phyloP scores from a whole-genome alignment of 345 rosid genomes.

The Pistacia vera region DNA sequence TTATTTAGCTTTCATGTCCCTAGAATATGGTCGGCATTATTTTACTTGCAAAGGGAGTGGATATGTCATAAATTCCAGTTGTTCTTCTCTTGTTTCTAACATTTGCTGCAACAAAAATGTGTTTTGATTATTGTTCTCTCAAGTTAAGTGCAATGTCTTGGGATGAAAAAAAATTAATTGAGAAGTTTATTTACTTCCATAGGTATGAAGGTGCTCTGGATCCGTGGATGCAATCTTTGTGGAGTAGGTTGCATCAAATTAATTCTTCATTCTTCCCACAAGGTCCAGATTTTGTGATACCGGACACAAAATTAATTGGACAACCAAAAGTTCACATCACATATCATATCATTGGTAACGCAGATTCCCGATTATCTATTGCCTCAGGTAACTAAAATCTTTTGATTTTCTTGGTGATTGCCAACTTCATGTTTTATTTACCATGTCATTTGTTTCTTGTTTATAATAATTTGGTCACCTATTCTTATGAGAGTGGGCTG shows the following conservation, averaged over 20 bases:
- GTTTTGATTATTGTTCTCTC: not conserved
- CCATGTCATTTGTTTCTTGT: not conserved
- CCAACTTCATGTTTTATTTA: constrained; percentile 8
- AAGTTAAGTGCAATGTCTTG: not conserved
- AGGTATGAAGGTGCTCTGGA: constrained; percentile 96
- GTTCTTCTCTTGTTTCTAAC: not conserved
- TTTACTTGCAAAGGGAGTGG: too few species aligned
- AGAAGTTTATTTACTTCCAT: constrained; percentile 10
- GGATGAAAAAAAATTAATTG: not conserved
- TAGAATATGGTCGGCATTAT: too few species aligned
- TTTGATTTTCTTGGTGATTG: not conserved
- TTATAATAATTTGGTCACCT: not conserved
- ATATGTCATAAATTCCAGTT: too few species aligned
- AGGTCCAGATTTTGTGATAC: constrained; percentile 59
- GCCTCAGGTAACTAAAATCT: constrained; percentile 47
- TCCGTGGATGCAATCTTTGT: constrained; percentile 89
- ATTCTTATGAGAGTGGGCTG: not conserved
- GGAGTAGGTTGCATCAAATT: constrained; percentile 60
- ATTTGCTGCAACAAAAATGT: not conserved
- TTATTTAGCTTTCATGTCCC: too few species aligned
- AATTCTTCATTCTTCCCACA: constrained; percentile 65
- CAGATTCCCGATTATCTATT: constrained; percentile 29
- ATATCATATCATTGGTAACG: constrained; percentile 38
- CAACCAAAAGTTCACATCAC: constrained; percentile 62
- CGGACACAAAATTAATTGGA: constrained; percentile 49